A percentile compares a stretch with the other conserved stretches of the same genome.
Evolutionary conservation across 2,329 filamentous ascomycete genomes (phyloP).

Genomic region (Pochonia chlamydosporia): DNA sequence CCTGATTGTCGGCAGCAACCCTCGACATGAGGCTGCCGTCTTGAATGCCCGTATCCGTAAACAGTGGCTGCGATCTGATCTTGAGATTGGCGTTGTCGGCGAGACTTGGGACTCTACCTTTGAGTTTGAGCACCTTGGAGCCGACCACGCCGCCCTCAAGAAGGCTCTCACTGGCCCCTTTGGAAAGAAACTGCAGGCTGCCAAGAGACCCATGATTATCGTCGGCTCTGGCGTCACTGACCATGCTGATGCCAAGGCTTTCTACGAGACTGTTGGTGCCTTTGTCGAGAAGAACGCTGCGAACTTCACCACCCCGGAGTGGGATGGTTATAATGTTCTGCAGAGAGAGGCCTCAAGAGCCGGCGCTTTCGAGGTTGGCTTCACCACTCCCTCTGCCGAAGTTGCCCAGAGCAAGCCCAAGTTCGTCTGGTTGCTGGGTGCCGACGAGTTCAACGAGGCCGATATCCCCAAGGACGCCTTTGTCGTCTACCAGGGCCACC

Average conservation of each 20-base stretch:
- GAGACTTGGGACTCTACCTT: conserved; percentile 92
- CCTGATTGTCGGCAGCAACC: conserved; percentile 90
- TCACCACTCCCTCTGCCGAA: conserved; percentile 74
- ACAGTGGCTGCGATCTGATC: conserved; percentile 92
- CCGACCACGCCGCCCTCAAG: conserved; percentile 75
- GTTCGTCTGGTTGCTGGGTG: conserved; percentile 93
- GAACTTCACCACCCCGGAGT: conserved; percentile 83
- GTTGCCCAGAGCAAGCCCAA: conserved; percentile 85
- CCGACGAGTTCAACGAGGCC: conserved; percentile 78
- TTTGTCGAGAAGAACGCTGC: conserved; percentile 92
- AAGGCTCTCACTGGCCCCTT: conserved; percentile 78
- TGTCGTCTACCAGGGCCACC: conserved; percentile 96
- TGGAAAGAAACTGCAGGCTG: conserved; percentile 83
- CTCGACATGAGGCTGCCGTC: conserved; percentile 88
- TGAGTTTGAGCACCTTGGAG: conserved; percentile 86
- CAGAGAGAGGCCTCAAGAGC: conserved; percentile 89
- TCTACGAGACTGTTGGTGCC: conserved; percentile 82
- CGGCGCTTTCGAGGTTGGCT: conserved; percentile 93
- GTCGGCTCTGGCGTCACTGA: conserved; percentile 89
- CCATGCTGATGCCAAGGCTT: conserved; percentile 83
- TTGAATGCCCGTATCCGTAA: conserved; percentile 96
- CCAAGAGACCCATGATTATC: conserved; percentile 94
- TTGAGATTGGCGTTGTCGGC: conserved; percentile 87
- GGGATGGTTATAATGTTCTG: conserved; percentile 97
- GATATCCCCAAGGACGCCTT: conserved; percentile 96